phyloP scores from a whole-genome alignment of 2,329 filamentous ascomycete genomes.

The Aspergillus versicolor region DNA sequence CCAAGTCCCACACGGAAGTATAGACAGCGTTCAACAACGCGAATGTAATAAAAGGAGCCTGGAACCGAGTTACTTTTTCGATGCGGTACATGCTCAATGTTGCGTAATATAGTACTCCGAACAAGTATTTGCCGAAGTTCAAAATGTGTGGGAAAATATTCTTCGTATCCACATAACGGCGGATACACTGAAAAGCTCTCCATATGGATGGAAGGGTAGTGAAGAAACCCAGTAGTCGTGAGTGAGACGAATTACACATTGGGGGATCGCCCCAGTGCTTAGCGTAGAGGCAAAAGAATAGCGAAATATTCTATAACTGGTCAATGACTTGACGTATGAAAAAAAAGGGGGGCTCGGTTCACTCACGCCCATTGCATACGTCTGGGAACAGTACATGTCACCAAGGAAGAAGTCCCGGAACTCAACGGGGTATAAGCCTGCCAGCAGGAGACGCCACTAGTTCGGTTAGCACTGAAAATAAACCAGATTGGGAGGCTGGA shows the following conservation, averaged over 20 bases:
- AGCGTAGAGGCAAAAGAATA: slow-evolving; percentile 95
- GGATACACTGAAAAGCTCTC: slow-evolving; percentile 86
- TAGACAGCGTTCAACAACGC: slow-evolving; percentile 82
- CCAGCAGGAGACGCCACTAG: slow-evolving; percentile 79
- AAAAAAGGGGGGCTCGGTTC: neutral
- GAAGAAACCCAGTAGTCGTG: slow-evolving; percentile 82
- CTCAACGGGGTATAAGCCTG: slow-evolving; percentile 88
- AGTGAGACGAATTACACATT: slow-evolving; percentile 83
- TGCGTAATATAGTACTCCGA: slow-evolving; percentile 77
- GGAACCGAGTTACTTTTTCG: slow-evolving; percentile 55
- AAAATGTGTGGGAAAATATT: slow-evolving; percentile 90
- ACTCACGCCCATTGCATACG: slow-evolving; percentile 80
- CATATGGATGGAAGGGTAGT: slow-evolving; percentile 79
- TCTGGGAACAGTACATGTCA: slow-evolving; percentile 95
- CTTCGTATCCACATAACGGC: slow-evolving; percentile 81
- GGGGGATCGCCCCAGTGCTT: slow-evolving; percentile 69
- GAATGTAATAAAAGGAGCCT: slow-evolving; percentile 74
- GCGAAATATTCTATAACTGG: slow-evolving; percentile 68
- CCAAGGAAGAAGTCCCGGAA: slow-evolving; percentile 97
- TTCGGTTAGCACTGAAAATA: slow-evolving; percentile 14
- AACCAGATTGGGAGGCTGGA: slow-evolving; percentile 14
- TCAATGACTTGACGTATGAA: neutral
- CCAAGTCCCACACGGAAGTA: slow-evolving; percentile 85
- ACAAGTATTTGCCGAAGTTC: slow-evolving; percentile 88
- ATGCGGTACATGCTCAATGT: slow-evolving; percentile 83